phyloP scores from a whole-genome alignment of 495 filamentous ascomycete species.

The Sabuloglossum arenarium region DNA sequence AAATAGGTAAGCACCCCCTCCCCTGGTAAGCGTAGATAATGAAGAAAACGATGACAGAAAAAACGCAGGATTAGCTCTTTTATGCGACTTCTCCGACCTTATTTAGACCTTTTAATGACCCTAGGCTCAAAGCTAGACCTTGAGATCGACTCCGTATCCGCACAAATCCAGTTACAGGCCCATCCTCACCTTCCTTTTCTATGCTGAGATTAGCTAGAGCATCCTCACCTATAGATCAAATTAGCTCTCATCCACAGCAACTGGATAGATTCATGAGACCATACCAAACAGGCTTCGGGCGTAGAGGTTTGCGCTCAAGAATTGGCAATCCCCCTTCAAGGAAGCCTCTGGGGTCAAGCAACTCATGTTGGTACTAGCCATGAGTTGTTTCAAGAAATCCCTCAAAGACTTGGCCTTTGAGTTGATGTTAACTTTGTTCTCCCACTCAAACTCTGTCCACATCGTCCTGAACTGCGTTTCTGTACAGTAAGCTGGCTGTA shows the following conservation, averaged over 20 bases:
- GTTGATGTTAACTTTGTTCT: conserved; percentile 99
- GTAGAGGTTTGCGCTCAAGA: conserved; percentile 93
- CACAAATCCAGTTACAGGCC: conserved; percentile 94
- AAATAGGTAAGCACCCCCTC: not conserved
- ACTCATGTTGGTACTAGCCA: conserved; percentile 97
- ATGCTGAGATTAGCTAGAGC: conserved; percentile 94
- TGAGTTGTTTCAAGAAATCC: conserved; percentile 84
- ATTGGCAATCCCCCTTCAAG: conserved; percentile 93
- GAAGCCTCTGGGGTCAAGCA: conserved; percentile 93
- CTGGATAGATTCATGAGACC: conserved; percentile 18
- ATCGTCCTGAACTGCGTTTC: conserved; percentile 98
- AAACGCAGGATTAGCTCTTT: not conserved
- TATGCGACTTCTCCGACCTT: conserved; percentile 26
- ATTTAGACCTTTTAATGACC: conserved; percentile 86
- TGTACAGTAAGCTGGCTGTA: conserved; percentile 87
- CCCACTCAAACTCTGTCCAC: conserved; percentile 99
- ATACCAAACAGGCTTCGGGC: conserved; percentile 98
- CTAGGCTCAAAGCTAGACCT: conserved; percentile 82
- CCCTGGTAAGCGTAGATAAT: not conserved
- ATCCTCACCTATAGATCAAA: conserved; percentile 60
- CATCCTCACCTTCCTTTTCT: conserved; percentile 90
- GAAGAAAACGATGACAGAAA: not conserved
- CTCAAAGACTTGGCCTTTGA: conserved; percentile 83
- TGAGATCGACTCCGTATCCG: conserved; percentile 95
- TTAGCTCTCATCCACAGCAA: conserved; percentile 11